Evolutionary conservation across 768 basidiomycete genomes (phyloP), one percentile per base, ranked within the genome.

Genomic region (Lactarius evosmus): DNA sequence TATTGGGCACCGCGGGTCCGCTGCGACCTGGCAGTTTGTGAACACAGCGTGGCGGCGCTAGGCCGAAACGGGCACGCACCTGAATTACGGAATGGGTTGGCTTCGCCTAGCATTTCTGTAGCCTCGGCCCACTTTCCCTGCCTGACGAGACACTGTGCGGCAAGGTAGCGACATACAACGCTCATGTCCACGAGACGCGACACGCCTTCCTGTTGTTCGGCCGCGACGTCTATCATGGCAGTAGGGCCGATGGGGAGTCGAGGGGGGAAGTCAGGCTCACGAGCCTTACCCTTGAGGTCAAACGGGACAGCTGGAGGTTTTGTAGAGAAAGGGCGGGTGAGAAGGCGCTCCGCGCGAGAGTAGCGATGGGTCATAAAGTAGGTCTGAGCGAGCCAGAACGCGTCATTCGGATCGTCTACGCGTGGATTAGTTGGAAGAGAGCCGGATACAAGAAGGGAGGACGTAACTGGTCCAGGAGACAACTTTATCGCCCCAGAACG

Each of bases 401-500:
- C 97, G 75, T 99, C 97, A 73, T 98, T 97, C 33, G 95, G 89
- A 71, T 98, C 93, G 66, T 88, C 96, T 96, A 70, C 25, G 22
- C 7, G 53, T 38, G 41, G 17, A 29, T 63, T 58, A 44, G 55
- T 34, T 12, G 52, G 14, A 65, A 22, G 52, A 16, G 16, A 19
- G 12, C 19, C 27, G 5, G 29, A 22, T 25, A 25, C 8, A 40
- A 17, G 63, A 57, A 61, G 65, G 9, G 41, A 62, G 44, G 60
- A 76, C 75, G 72, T 72, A 49, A 98, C 96, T 91, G 33, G 97
- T 98, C 93, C 94, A 95, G 65, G 85, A 91, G 53, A 98, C 79
- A 52, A 98, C 87, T 75, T 99, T 98, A 78, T 96, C 94, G 5
- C 97, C 97, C 97, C 97, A 99, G 73, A 98, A 98, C 6, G 91